Base-by-base conservation (phyloP, 2,329 filamentous ascomycete species). In the Epichloe baconii region DNA sequence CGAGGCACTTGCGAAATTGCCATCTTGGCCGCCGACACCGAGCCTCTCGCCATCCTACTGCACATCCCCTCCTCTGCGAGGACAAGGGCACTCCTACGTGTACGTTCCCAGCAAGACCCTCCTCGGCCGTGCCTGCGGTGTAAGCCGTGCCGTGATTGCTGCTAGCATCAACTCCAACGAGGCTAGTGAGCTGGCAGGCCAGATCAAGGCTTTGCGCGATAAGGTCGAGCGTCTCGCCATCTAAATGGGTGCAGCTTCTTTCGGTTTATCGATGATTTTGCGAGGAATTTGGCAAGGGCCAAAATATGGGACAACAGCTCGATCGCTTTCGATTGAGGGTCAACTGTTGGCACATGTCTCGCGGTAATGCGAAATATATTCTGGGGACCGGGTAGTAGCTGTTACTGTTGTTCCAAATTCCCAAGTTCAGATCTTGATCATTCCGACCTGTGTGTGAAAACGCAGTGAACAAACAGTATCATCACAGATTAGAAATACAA, bases 201-300 rank as follows among this genome's bases (percentile, higher is more conserved):
- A 94, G 77, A 96, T 97, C 70, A 80, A 86, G 62, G 78, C 83
- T 58, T 77, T 96, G 64, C 94, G 91, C 77, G 87, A 94, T 72
- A 94, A 95, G 82, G 87, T 97, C 51, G 91, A 97, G 79, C 81
- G 90, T 62, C 79, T 96, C 60, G 89, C 91, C 76, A 95, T 96
- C 73, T 96, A 84, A 80, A 59, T 5, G 15, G 19, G 12, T 5
- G 31, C 15, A n/a, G 26, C 8, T n/a, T 15, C n/a, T 31, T 14
- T 31, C n/a, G 34, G 31, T 14, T 17, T n/a, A 15, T 21, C 19
- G 34, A 38, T n/a, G 43, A 11, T 17, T 17, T n/a, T 47, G 34
- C 12, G 26, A 21, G 10, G 6, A 21, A 19, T 43, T 12, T 43
- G 4, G 8, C 5, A 14, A 2, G n/a, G 41, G 11, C 4, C 17